phyloP scores from a whole-genome alignment of 768 basidiomycete genomes.

The Lactarius evosmus region DNA sequence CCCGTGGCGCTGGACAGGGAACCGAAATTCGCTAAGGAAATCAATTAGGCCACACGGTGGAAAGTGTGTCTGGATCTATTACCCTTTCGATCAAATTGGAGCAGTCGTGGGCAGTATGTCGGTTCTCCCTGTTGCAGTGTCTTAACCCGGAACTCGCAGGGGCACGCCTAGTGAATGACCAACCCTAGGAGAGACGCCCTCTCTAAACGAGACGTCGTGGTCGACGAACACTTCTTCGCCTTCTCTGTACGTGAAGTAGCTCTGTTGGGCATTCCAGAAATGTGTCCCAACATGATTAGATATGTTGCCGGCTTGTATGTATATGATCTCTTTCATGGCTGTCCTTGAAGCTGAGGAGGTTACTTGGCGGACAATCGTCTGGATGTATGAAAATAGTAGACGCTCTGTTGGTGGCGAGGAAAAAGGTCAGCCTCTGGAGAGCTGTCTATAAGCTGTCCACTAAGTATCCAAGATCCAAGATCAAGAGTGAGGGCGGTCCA shows the following conservation, averaged over 20 bases:
- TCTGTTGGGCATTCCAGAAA: slow-evolving; percentile 81
- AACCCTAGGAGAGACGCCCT: slow-evolving; percentile 52
- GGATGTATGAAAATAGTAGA: not conserved
- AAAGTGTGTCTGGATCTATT: slow-evolving; percentile 16
- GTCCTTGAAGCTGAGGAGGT: not conserved
- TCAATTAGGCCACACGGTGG: not conserved
- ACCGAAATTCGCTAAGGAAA: slow-evolving; percentile 59
- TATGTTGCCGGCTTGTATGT: slow-evolving; percentile 67
- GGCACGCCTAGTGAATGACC: slow-evolving; percentile 26
- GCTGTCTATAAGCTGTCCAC: not conserved
- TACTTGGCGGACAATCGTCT: not conserved
- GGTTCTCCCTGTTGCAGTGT: slow-evolving; percentile 39
- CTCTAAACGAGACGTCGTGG: slow-evolving; percentile 63
- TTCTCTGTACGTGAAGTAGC: slow-evolving; percentile 49
- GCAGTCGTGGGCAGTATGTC: slow-evolving; percentile 57
- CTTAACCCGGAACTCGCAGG: slow-evolving; percentile 19
- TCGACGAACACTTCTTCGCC: slow-evolving; percentile 41
- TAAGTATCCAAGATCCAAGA: not conserved
- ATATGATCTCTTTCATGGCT: slow-evolving; percentile 72
- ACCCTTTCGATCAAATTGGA: slow-evolving; percentile 70
- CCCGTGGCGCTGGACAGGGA: slow-evolving; percentile 45
- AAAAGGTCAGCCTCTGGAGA: not conserved
- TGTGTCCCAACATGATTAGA: slow-evolving; percentile 72
- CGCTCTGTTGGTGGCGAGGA: not conserved
- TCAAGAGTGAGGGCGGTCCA: not conserved